Evolutionary conservation across 257 asterid species (phyloP).

Genomic region (Solanum piurae): DNA sequence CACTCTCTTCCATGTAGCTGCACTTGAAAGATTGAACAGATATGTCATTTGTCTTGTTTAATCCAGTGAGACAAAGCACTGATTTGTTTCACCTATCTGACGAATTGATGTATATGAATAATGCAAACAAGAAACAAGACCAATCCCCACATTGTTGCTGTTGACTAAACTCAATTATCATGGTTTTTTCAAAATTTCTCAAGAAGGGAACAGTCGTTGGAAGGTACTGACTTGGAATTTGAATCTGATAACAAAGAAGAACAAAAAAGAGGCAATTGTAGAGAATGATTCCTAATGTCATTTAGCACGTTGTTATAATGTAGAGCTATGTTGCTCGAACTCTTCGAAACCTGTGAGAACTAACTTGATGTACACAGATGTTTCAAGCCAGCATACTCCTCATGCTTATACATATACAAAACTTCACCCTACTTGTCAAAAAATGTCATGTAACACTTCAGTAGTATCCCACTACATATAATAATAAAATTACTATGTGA

Average conservation of each 20-base stretch:
- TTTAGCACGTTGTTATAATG: neutral
- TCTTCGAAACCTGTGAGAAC: neutral
- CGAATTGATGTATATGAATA: neutral
- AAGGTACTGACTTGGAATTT: neutral
- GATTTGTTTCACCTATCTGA: neutral
- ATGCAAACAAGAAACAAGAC: neutral
- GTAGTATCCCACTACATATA: neutral
- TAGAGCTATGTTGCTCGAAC: neutral
- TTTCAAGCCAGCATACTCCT: neutral
- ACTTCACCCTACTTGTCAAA: neutral
- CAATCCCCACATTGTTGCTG: neutral
- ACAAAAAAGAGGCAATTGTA: neutral
- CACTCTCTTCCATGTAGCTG: slow-evolving; percentile 74
- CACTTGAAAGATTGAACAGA: slow-evolving; percentile 1
- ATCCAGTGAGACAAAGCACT: neutral
- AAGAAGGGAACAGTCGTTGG: neutral
- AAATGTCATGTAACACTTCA: neutral
- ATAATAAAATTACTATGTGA: neutral
- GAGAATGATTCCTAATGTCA: neutral
- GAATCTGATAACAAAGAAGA: neutral
- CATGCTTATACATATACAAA: neutral
- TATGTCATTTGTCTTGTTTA: neutral
- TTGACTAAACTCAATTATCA: neutral
- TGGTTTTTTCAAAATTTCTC: neutral
- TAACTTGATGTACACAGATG: neutral